Conservation (phyloP, 2,329 filamentous ascomycete genomes). For the Aspergillus jensenii region DNA sequence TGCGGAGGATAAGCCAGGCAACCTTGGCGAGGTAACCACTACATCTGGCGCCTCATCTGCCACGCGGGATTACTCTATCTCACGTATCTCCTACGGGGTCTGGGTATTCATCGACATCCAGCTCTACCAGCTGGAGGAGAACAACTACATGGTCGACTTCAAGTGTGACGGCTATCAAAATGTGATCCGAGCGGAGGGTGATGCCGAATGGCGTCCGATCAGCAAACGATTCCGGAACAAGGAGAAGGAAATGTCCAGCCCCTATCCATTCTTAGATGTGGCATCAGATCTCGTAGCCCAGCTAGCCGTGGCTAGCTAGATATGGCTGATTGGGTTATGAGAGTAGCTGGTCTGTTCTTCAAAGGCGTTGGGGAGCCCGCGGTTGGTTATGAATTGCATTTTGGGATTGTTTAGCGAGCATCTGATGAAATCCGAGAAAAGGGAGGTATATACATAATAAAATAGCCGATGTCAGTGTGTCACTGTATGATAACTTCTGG, state of each 20-base stretch:
- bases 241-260: slow-evolving; percentile 92
- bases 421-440: not conserved
- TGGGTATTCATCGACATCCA: slow-evolving; percentile 96
- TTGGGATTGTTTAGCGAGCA: slow-evolving; percentile 6
- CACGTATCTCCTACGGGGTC: slow-evolving; percentile 64
- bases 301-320: slow-evolving; percentile 73
- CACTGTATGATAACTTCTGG: not conserved
- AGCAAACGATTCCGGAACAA: slow-evolving; percentile 59
- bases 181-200: slow-evolving; percentile 57
- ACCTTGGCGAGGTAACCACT: slow-evolving; percentile 32
- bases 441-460: not conserved
- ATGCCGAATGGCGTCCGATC: slow-evolving; percentile 49
- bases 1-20: slow-evolving; percentile 32
- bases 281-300: slow-evolving; percentile 91
- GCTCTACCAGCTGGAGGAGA: slow-evolving; percentile 88
- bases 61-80: slow-evolving; percentile 31
- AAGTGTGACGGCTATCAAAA: slow-evolving; percentile 98
- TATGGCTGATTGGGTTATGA: not conserved
- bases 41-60: slow-evolving; percentile 39
- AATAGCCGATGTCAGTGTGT: not conserved
- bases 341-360: not conserved
- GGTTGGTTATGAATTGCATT: not conserved
- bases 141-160: slow-evolving; percentile 95
- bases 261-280: slow-evolving; percentile 94
- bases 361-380: slow-evolving; percentile 2